Base-by-base conservation (phyloP, 768 basidiomycete genomes). In the Hygrocybe coccinea region DNA sequence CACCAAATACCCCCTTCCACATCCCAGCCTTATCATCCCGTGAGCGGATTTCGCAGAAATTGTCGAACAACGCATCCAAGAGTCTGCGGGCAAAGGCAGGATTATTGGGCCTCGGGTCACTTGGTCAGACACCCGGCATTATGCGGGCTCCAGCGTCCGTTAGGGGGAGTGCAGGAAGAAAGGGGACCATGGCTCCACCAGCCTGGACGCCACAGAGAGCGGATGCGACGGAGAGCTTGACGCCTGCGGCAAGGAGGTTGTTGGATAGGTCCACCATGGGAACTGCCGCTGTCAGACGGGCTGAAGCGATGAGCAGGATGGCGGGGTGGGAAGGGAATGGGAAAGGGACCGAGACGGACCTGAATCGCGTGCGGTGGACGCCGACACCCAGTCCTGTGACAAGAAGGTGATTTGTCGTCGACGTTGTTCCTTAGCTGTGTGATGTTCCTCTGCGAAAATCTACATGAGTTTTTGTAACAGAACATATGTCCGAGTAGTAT, bases 221-320 rank as follows among this genome's bases (percentile, higher is more conserved):
- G 14, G 84, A 87, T 44, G 86, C 84, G 14, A 72, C 83, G 8
- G 91, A 89, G 5, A 82, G 79, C 57, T 69, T 95, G 59, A 95
- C 93, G 0, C 93, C 93, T n/a, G 94, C 94, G 24, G 94, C 84
- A 22, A 81, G 77, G 65, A 75, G 85, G 57, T 65, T 97, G 43
- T 71, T 97, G 59, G 83, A 93, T 61, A 75, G 87, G 62, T 85
- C 83, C 6, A 83, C 87, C 0, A 74, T 83, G 74, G 80, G 85
- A 17, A 82, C 81, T 8, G 81, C 82, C 10, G 85, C 82, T 11
- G 63, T 76, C 22, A 77, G 82, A 61, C 77, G 89, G 56, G 80
- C 82, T 11, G 88, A 87, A n/a, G 83, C 77, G 8, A 86, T 86
- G 83, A 81, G 79, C 36, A 75, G 71, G 56, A 66, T 71, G 17